Evolutionary conservation across 2,329 filamentous ascomycete species (phyloP), one percentile per base, ranked within the genome.

Genomic region (Helotiales sp.): DNA sequence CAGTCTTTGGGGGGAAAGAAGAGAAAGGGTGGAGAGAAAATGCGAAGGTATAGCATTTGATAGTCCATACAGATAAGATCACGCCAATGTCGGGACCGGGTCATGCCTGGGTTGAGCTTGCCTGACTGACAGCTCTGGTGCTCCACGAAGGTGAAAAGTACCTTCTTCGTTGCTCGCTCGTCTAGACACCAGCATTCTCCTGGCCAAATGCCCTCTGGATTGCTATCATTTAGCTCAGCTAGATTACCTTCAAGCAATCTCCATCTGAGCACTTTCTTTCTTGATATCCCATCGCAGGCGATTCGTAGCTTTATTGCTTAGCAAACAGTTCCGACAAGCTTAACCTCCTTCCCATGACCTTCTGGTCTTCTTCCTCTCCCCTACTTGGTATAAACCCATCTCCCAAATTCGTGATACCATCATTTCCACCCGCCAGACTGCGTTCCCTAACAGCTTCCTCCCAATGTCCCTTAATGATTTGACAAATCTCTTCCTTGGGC

Each of bases 401-500:
- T 40, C 61, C 61, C 30, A 63, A 43, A 43, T 63, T 63, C 15
- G 37, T 43, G 28, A 63, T 63, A 2, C 61, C 61, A 45, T 63
- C 61, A 54, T 50, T 24, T 43, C 61, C 61, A 13, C 61, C 61
- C 7, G 61, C 61, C 34, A 54, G 49, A 43, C 61, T 63, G 3
- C 61, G 47, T n/a, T 63, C 61, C 17, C 32, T 54, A 13, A 40
- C 24, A 43, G 69, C 70, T 59, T 69, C 68, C 65, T 76, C 74
- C 76, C 76, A 78, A 61, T 72, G 72, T 34, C 70, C 68, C 65
- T 72, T 72, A 17, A 78, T 74, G 47, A 74, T 61, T 17, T 63
- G 40, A 49, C 71, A 72, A 65, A 76, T 74, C 15, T 69, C 62
- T 26, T 75, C 72, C 59, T 83, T 77, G 32, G 82, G 79, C 54